Base-by-base conservation (phyloP, 1,139 yeast genomes). In the Diutina rugosa region DNA sequence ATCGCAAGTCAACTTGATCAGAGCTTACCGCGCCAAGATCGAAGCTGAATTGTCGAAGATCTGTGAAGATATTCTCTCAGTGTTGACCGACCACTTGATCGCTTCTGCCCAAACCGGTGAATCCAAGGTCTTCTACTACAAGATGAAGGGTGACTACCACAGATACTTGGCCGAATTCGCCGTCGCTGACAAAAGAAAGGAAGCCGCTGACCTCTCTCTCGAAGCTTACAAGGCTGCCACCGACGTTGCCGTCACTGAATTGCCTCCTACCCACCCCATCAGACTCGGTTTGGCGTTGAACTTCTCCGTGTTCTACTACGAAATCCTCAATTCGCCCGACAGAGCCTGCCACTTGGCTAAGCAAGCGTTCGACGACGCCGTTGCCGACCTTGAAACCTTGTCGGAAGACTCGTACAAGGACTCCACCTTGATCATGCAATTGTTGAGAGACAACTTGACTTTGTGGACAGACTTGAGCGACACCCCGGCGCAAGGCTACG, bases 101-200 rank as follows among this genome's bases (percentile, higher is more conserved):
- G 91, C 97, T 65, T 83, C 93, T 60, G 97, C 98, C 63, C 90
- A 87, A 72, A 83, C 96, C 61, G 98, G 97, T 67, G 99, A 93
- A 77, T 90, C 97, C 56, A 90, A 91, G 81, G 98, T 93, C 59
- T 93, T 93, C 76, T 93, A 93, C 82, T 90, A 89, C 79, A 93
- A 93, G 84, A 93, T 93, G 98, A 91, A 93, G 81, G 99, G 98
- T 78, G 99, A 93, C 74, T 93, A 93, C 81, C 96, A 91, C 81
- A 96, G 99, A 78, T 93, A 93, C 76, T 82, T 93, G 76, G 98
- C 98, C 62, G 99, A 93, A 78, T 93, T 93, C 69, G 95, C 97
- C 61, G 80, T 84, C 64, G 84, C 90, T 63, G 97, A 90, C 65
- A 87, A 88, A 77, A 88, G 97, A 71, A 89, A 90, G 72, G 90